These are phyloP conservation scores for Aspergillus hancockii DNA, from an alignment of 495 filamentous ascomycete species.

Conservation along the genomic window DNA sequence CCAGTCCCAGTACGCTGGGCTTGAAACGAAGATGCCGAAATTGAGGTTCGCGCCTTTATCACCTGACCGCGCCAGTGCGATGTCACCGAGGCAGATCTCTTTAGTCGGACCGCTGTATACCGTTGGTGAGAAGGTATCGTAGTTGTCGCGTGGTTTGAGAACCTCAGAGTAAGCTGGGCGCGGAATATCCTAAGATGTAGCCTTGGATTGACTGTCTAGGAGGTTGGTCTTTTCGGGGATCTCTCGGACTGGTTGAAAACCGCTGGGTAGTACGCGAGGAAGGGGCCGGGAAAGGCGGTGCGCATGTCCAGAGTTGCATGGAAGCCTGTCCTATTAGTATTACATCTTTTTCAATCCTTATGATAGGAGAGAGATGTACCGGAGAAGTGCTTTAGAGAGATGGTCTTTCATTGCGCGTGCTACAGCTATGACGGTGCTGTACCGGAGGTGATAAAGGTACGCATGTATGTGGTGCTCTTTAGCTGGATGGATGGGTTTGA, in stretches of 20 bases:
- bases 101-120: conserved; percentile 21
- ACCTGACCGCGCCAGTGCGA: conserved; percentile 46
- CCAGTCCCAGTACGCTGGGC: conserved; percentile 44
- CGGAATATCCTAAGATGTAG: conserved; percentile 15
- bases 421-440: conserved; percentile 19
- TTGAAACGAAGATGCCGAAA: conserved; percentile 45
- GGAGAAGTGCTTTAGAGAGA: conserved; percentile 36
- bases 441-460: conserved; percentile 28
- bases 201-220: conserved; percentile 4
- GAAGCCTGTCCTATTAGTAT: conserved; percentile 20
- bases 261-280: conserved; percentile 38
- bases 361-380: conserved; percentile 14
- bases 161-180: conserved; percentile 20
- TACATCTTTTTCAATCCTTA: neutral
- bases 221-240: conserved; percentile 28
- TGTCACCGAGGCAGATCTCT: conserved; percentile 35
- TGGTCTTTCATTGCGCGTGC: conserved; percentile 22
- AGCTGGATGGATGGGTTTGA: conserved; percentile 24
- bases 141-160: conserved; percentile 21
- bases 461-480: conserved; percentile 33
- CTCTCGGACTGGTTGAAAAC: conserved; percentile 23
- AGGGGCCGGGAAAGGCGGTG: conserved; percentile 30
- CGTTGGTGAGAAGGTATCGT: conserved; percentile 17
- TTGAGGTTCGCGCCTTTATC: conserved; percentile 54
- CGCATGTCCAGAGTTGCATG: conserved; percentile 31